A percentile compares a stretch with the other conserved stretches of the same genome.
phyloP scores from a whole-genome alignment of 768 basidiomycete species.

The Tylopilus subfusipes region DNA sequence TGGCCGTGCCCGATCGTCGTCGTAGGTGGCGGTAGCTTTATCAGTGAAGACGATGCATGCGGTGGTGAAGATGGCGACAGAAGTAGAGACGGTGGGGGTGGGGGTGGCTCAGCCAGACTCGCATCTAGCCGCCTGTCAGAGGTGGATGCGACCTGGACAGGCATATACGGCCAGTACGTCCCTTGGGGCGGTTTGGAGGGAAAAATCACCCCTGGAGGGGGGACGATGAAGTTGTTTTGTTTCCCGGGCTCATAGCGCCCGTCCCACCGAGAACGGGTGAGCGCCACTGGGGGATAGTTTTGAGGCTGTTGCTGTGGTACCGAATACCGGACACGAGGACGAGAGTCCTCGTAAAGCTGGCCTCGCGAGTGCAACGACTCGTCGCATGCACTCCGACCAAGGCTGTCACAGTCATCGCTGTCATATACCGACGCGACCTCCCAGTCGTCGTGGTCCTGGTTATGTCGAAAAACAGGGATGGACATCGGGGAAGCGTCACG shows the following conservation, averaged over 20 bases:
- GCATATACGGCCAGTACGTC: slow-evolving; percentile 6
- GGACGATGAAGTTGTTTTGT: slow-evolving; percentile 15
- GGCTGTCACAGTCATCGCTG: slow-evolving; percentile 28
- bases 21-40: slow-evolving; percentile 15
- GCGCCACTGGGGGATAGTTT: slow-evolving; percentile 2
- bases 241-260: slow-evolving; percentile 4
- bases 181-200: slow-evolving; percentile 16
- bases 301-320: slow-evolving; percentile 15
- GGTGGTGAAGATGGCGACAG: slow-evolving; percentile 15
- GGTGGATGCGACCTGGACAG: slow-evolving; percentile 1
- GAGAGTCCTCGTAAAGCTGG: neutral
- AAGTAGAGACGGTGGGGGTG: slow-evolving; percentile 8
- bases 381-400: slow-evolving; percentile 19
- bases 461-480: slow-evolving; percentile 28
- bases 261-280: slow-evolving; percentile 11
- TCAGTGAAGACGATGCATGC: slow-evolving; percentile 6
- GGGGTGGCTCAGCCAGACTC: slow-evolving; percentile 7
- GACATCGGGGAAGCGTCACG: slow-evolving; percentile 10
- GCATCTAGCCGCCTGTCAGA: slow-evolving; percentile 1
- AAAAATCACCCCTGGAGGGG: slow-evolving; percentile 28
- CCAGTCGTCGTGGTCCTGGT: slow-evolving; percentile 24
- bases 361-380: slow-evolving; percentile 12
- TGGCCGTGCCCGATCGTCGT: slow-evolving; percentile 10
- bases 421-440: slow-evolving; percentile 29
- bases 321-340: slow-evolving; percentile 13